phyloP scores from a whole-genome alignment of 2,329 filamentous ascomycete species.

The Calonectria leucothoes region DNA sequence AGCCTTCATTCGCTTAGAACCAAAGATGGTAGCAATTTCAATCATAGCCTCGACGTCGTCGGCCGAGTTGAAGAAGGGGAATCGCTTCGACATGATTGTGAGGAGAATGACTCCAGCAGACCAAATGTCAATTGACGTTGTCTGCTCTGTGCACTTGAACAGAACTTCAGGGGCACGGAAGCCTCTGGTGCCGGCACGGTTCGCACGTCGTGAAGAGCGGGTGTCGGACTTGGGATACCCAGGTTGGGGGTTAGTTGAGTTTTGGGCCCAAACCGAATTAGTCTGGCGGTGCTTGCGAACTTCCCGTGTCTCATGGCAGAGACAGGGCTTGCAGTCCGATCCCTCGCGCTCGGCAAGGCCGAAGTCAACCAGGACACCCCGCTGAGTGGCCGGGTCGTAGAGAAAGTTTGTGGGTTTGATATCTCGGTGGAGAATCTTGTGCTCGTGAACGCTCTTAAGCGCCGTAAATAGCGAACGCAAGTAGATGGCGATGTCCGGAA shows the following conservation, averaged over 20 bases:
- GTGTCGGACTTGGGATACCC: constrained; percentile 93
- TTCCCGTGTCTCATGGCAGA: constrained; percentile 76
- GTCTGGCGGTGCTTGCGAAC: constrained; percentile 72
- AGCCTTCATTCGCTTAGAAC: constrained; percentile 83
- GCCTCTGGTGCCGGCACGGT: constrained; percentile 92
- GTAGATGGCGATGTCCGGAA: constrained; percentile 89
- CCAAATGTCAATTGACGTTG: constrained; percentile 96
- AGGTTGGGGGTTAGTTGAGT: constrained; percentile 61
- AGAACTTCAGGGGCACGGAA: constrained; percentile 97
- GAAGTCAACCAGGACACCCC: constrained; percentile 97
- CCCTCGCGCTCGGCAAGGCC: constrained; percentile 91
- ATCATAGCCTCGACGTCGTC: constrained; percentile 98
- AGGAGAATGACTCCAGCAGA: constrained; percentile 95
- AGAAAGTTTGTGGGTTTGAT: constrained; percentile 99
- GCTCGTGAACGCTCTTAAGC: constrained; percentile 82
- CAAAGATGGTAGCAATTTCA: constrained; percentile 96
- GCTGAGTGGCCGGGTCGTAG: constrained; percentile 83
- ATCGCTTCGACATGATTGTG: constrained; percentile 91
- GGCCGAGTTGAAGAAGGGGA: constrained; percentile 99
- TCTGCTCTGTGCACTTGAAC: constrained; percentile 96
- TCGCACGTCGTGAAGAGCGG: constrained; percentile 88
- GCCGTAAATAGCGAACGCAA: constrained; percentile 90
- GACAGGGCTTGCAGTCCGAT: constrained; percentile 80
- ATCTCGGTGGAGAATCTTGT: constrained; percentile 90
- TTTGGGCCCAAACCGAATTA: constrained; percentile 67